Conservation (phyloP, 768 basidiomycete genomes). For the Artomyces pyxidatus region DNA sequence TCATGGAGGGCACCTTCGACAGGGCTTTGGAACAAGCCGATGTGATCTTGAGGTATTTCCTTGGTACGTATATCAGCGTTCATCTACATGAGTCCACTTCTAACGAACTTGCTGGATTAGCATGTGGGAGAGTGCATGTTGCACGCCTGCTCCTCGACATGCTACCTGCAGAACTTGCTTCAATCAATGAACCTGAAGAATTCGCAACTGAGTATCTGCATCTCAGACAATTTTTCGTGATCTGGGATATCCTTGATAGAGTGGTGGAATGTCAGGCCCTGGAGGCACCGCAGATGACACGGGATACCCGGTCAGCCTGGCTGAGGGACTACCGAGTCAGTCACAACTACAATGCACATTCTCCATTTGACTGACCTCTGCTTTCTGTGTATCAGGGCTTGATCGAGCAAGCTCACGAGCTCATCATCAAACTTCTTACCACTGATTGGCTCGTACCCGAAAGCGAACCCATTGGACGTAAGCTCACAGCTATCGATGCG, state of each 20-base stretch:
- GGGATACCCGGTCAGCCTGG: slow-evolving; percentile 54
- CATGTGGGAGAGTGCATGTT: slow-evolving; percentile 63
- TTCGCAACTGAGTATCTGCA: slow-evolving; percentile 69
- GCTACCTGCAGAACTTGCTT: slow-evolving; percentile 56
- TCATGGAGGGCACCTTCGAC: slow-evolving; percentile 60
- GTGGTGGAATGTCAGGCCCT: slow-evolving; percentile 54
- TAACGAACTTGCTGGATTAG: slow-evolving; percentile 29
- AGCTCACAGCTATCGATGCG: neutral
- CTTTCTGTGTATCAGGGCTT: slow-evolving; percentile 31
- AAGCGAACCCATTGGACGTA: slow-evolving; percentile 23
- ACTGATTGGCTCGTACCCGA: slow-evolving; percentile 70
- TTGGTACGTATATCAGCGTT: slow-evolving; percentile 47
- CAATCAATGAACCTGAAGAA: slow-evolving; percentile 61
- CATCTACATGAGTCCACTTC: neutral
- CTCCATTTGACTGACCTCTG: neutral
- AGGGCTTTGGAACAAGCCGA: slow-evolving; percentile 84
- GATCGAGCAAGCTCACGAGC: slow-evolving; percentile 56
- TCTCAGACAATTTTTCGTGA: slow-evolving; percentile 70
- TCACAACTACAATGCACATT: neutral
- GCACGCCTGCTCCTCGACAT: slow-evolving; percentile 51
- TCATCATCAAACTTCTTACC: slow-evolving; percentile 62
- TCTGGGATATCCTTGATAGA: slow-evolving; percentile 59
- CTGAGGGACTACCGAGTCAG: slow-evolving; percentile 55
- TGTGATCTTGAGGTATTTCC: slow-evolving; percentile 81
- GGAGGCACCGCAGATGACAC: slow-evolving; percentile 48